These are phyloP conservation scores for Allium fistulosum DNA, from an alignment of 106 monocot genomes.

Conservation along the genomic window DNA sequence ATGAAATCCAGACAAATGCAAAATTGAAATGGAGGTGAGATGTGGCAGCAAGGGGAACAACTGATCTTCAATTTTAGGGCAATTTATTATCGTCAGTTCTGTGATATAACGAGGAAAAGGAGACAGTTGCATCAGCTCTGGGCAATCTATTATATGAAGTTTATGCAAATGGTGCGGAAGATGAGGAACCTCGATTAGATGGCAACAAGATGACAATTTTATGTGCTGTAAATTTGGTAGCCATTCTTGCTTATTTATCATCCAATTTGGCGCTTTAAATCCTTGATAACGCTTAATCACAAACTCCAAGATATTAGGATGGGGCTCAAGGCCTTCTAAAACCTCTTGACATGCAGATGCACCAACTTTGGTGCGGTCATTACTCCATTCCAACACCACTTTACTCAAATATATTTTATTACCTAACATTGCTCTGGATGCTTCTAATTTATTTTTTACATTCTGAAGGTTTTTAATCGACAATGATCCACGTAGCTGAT, in stretches of 20 bases:
- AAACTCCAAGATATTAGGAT: constrained; percentile 11
- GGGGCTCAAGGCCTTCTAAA: constrained; percentile 24
- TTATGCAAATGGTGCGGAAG: neutral
- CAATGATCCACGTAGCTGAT: constrained; percentile 10
- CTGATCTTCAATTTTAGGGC: neutral
- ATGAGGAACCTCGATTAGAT: neutral
- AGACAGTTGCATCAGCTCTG: neutral
- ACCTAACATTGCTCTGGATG: constrained; percentile 7
- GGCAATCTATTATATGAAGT: neutral
- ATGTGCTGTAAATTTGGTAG: neutral
- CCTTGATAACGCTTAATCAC: neutral
- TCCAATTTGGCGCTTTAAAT: neutral
- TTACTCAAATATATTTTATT: constrained; percentile 11
- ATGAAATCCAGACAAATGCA: neutral
- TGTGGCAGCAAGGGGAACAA: neutral
- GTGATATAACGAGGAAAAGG: neutral
- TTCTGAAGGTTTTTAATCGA: constrained; percentile 18
- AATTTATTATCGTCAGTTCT: neutral
- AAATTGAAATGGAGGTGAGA: neutral
- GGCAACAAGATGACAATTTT: neutral
- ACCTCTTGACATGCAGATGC: constrained; percentile 4
- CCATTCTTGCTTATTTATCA: neutral
- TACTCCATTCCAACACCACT: constrained; percentile 11
- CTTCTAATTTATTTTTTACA: constrained; percentile 8
- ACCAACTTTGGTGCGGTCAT: neutral